Evolutionary conservation across 2,329 filamentous ascomycete species (phyloP), one percentile per base, ranked within the genome.

Genomic region (Fusarium graminum): DNA sequence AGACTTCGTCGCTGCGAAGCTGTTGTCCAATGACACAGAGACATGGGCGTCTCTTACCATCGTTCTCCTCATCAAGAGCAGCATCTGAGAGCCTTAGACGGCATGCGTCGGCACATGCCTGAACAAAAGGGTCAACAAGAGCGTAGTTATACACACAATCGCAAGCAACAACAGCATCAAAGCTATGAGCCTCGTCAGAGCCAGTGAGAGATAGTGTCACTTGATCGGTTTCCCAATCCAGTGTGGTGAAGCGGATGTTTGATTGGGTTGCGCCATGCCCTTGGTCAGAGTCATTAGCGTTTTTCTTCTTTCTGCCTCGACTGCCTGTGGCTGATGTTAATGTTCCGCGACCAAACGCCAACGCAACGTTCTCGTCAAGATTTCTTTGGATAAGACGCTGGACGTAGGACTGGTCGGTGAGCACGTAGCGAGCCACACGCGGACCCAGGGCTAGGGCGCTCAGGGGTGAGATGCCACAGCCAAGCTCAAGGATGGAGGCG

Each of bases 61-160:
- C 43, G 32, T 59, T 22, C 6, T 22, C 22, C 22, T 22, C 49
- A 2, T 71, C 66, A 49, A 43, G 65, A 46, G 30, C 25, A 30
- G 65, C 43, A 41, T 51, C 65, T 4, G 43, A 46, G 26, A 30
- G 52, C 32, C 89, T 82, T 16, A 94, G 77, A 11, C 80, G 80
- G 77, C 93, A 97, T 25, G 89, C 84, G 64, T 96, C 91, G 7
- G 83, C 87, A 75, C 92, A 97, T 0, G 92, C 91, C 71, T 90
- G 86, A n/a, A 95, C 91, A 46, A 98, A 86, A 0, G 94, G 93
- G 41, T 86, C 81, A 25, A 98, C 87, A 4, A 98, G 85, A 4
- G 91, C 87, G 68, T 97, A 92, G 78, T 98, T 99, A 82, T 96
- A 99, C 69, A 99, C 90, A 77, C 94, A 97, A 77, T 99, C 95